Conservation (phyloP, 169 alveolate genomes). For the Perkinsus marinus region DNA sequence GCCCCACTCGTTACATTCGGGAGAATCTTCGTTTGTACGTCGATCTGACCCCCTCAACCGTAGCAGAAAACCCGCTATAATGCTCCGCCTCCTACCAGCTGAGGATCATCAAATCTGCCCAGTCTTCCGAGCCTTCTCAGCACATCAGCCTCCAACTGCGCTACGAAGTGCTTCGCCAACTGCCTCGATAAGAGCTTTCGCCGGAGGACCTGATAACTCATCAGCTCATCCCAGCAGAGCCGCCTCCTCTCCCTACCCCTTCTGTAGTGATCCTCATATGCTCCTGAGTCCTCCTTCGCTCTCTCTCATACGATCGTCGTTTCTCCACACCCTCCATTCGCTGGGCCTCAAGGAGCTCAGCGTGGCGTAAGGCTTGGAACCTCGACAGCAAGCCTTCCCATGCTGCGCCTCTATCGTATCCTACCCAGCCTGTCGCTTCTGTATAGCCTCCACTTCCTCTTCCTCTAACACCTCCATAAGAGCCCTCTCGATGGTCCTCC, state of each 20-base stretch:
- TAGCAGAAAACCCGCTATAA: background rate
- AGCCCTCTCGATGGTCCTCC: constrained; percentile 51
- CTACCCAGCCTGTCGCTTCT: constrained; percentile 56
- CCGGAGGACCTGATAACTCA: background rate
- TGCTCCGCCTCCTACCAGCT: background rate
- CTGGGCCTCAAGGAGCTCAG: constrained; percentile 59
- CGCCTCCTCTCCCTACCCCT: background rate
- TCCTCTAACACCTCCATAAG: constrained; percentile 70
- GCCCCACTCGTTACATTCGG: background rate
- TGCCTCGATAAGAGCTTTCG: background rate
- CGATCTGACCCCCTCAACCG: background rate
- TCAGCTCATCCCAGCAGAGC: too few relatives aligned
- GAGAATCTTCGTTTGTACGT: background rate
- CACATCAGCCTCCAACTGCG: background rate
- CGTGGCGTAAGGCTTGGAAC: constrained; percentile 53
- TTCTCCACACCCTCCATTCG: constrained; percentile 63
- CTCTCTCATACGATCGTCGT: constrained; percentile 57
- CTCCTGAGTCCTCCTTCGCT: constrained; percentile 37
- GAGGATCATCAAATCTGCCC: background rate
- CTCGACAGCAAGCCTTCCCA: background rate
- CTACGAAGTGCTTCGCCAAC: background rate
- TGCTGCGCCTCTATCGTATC: background rate
- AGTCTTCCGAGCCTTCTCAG: background rate
- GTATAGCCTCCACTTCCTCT: constrained; percentile 61
- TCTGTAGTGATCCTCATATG: background rate